phyloP scores from a whole-genome alignment of 176 grass and related monocot genomes.

The Metroxylon sagu region DNA sequence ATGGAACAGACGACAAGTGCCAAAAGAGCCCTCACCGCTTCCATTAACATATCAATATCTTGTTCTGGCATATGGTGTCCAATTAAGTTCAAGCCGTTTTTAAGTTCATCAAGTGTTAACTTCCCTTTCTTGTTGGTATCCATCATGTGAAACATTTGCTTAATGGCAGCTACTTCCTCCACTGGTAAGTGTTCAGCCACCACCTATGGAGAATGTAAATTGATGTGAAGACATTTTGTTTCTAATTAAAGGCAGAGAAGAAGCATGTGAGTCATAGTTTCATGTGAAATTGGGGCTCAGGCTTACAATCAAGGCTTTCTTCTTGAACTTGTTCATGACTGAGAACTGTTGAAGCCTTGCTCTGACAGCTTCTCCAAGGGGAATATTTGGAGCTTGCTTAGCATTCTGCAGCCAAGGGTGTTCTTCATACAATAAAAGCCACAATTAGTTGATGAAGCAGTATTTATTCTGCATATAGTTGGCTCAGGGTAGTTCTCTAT shows the following conservation, averaged over 20 bases:
- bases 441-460: neutral
- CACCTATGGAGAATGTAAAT: neutral
- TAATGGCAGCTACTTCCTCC: constrained; percentile 13
- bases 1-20: neutral
- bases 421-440: neutral
- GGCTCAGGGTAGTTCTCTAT: neutral
- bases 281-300: neutral
- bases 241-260: neutral
- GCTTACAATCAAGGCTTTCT: constrained; percentile 15
- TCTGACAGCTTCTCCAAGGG: constrained; percentile 14
- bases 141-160: constrained; percentile 15
- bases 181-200: constrained; percentile 6
- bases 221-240: neutral
- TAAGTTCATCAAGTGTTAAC: constrained; percentile 12
- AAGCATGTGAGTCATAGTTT: neutral
- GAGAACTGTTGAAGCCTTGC: constrained; percentile 13
- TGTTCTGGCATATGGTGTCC: constrained; percentile 8
- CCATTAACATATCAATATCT: constrained; percentile 12
- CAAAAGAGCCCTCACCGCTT: constrained; percentile 3
- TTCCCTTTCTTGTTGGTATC: constrained; percentile 18
- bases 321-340: constrained; percentile 15
- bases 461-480: neutral
- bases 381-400: constrained; percentile 5
- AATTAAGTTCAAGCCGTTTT: constrained; percentile 4
- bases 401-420: constrained; percentile 17